These are phyloP conservation scores for Populus euphratica DNA, from an alignment of 345 rosid species.

Conservation along the genomic window DNA sequence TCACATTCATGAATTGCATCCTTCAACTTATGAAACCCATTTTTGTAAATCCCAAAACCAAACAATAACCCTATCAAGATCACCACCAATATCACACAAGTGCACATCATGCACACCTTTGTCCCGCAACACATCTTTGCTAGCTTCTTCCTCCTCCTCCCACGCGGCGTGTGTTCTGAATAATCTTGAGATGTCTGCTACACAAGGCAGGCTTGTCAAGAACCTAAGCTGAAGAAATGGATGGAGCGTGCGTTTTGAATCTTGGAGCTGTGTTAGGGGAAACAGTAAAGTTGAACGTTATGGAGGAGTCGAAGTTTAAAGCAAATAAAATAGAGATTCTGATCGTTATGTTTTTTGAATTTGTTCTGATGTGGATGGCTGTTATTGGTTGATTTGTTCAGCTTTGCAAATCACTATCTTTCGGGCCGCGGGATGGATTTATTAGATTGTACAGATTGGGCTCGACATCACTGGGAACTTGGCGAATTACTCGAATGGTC, in stretches of 20 bases:
- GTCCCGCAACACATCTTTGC: constrained; percentile 67
- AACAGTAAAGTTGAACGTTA: neutral
- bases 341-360: neutral
- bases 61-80: constrained; percentile 62
- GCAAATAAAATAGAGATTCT: neutral
- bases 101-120: constrained; percentile 65
- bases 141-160: neutral
- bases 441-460: neutral
- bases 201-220: no score
- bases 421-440: neutral
- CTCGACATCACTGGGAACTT: neutral
- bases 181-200: no score
- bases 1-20: constrained; percentile 49
- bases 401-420: neutral
- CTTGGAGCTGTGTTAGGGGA: neutral
- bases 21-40: constrained; percentile 75
- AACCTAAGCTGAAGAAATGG: no score
- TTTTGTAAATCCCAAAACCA: constrained; percentile 79
- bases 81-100: constrained; percentile 66
- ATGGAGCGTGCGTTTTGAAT: neutral
- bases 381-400: neutral
- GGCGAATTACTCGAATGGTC: neutral
- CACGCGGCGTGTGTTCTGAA: no score
- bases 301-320: neutral
- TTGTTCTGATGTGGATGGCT: neutral